A percentile compares a stretch with the other conserved stretches of the same genome.
Conservation (phyloP, 1,284 basidiomycete species). For the Trametes pubescens region DNA sequence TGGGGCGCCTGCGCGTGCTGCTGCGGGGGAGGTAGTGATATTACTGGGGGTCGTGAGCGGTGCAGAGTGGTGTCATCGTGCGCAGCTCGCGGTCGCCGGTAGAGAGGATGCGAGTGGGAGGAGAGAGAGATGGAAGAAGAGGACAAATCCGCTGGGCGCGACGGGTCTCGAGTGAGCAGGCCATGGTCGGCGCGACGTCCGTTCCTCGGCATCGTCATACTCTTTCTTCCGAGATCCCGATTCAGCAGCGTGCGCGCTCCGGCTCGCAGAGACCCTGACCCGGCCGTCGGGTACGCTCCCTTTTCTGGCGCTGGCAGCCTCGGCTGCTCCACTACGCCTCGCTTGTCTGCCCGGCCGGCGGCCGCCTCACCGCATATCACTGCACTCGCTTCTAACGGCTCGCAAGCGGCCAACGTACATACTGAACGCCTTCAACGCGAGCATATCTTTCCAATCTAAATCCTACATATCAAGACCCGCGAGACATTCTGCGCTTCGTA, state of each 20-base stretch:
- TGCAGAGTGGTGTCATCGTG: constrained; percentile 11
- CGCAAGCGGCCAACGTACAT: not conserved
- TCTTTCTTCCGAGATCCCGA: constrained; percentile 9
- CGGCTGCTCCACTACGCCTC: not conserved
- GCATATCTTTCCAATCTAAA: too few relatives aligned
- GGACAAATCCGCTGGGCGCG: not conserved
- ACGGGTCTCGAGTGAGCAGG: not conserved
- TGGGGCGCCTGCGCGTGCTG: constrained; percentile 2
- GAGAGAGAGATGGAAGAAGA: constrained; percentile 1
- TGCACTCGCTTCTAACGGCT: not conserved
- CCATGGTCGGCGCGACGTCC: constrained; percentile 2
- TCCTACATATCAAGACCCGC: not conserved
- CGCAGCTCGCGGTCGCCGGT: constrained; percentile 3
- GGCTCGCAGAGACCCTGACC: not conserved
- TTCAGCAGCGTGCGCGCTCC: constrained; percentile 3
- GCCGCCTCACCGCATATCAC: constrained; percentile 2
- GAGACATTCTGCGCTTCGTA: not conserved
- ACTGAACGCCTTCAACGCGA: too few relatives aligned
- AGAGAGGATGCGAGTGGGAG: not conserved
- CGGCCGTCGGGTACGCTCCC: not conserved
- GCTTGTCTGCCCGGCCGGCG: not conserved
- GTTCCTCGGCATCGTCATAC: constrained; percentile 12
- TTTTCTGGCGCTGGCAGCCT: too few relatives aligned
- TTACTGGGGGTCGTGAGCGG: constrained; percentile 7
- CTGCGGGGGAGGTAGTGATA: not conserved